Conservation (phyloP, 2,329 filamentous ascomycete genomes). For the Ceratocystis huliohia region DNA sequence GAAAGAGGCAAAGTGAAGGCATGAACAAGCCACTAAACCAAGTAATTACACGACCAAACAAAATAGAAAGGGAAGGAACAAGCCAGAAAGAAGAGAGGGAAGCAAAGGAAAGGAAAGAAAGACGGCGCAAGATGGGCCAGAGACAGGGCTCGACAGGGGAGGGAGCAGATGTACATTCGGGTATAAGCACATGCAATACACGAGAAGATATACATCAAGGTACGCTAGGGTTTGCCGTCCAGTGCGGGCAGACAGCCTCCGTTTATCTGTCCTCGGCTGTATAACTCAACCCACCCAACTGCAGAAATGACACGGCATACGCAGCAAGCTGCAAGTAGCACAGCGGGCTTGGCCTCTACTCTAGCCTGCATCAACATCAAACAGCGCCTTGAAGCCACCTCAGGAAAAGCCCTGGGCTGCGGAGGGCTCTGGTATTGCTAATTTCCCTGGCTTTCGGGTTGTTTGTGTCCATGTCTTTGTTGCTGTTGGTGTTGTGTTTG, state of each 20-base stretch:
- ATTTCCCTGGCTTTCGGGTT: not conserved
- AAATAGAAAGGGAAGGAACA: not conserved
- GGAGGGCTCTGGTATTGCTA: too few relatives aligned
- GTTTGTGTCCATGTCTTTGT: not conserved
- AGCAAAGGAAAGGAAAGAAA: too few relatives aligned
- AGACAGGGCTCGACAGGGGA: not conserved
- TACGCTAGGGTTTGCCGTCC: too few relatives aligned
- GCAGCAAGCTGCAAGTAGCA: too few relatives aligned
- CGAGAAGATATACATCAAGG: too few relatives aligned
- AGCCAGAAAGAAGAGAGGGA: not conserved
- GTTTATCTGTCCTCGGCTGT: too few relatives aligned
- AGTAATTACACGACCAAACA: not conserved
- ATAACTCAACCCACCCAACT: too few relatives aligned
- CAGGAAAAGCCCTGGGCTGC: not conserved
- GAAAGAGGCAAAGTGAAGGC: not conserved
- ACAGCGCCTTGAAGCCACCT: constrained; percentile 6
- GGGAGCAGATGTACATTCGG: not conserved
- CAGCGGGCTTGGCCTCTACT: not conserved
- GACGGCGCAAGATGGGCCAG: not conserved
- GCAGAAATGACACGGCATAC: too few relatives aligned
- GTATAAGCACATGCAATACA: too few relatives aligned
- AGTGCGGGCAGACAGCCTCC: too few relatives aligned
- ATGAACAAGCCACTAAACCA: not conserved
- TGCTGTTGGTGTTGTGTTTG: not conserved
- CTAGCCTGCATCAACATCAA: constrained; percentile 2